Conservation (phyloP, 2,329 filamentous ascomycete genomes). For the Chaetomium globosum region DNA sequence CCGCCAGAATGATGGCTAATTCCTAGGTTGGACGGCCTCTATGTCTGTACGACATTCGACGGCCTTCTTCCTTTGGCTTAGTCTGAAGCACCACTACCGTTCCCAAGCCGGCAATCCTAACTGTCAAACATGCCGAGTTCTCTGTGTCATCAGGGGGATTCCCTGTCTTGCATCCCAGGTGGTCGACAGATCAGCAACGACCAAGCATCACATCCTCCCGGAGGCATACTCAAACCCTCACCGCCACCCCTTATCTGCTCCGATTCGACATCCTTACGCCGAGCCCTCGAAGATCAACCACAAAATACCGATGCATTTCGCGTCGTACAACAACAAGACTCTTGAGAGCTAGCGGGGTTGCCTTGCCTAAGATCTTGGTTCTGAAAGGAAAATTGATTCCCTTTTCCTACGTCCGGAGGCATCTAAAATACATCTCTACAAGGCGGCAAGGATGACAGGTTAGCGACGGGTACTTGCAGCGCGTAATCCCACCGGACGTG, state of each 20-base stretch:
- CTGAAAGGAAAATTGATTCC: constrained; percentile 2
- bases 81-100: neutral
- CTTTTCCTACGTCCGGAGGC: constrained; percentile 1
- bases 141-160: constrained; percentile 10
- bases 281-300: neutral
- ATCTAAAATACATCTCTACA: neutral
- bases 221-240: constrained; percentile 7
- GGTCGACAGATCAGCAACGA: neutral
- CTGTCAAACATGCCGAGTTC: constrained; percentile 1
- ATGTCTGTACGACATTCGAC: constrained; percentile 10
- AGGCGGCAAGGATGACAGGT: constrained; percentile 12
- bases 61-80: constrained; percentile 4
- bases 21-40: constrained; percentile 10
- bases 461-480: constrained; percentile 21
- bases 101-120: neutral
- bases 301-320: neutral
- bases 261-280: neutral
- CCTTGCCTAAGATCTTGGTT: neutral
- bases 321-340: constrained; percentile 12
- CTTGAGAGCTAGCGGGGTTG: neutral
- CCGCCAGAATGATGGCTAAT: constrained; percentile 7
- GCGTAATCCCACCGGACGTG: neutral
- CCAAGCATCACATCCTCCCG: neutral
- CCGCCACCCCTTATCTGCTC: constrained; percentile 6
- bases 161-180: constrained; percentile 3